Evolutionary conservation across 805 yeast species (phyloP).

Genomic region (Starmerella floris): DNA sequence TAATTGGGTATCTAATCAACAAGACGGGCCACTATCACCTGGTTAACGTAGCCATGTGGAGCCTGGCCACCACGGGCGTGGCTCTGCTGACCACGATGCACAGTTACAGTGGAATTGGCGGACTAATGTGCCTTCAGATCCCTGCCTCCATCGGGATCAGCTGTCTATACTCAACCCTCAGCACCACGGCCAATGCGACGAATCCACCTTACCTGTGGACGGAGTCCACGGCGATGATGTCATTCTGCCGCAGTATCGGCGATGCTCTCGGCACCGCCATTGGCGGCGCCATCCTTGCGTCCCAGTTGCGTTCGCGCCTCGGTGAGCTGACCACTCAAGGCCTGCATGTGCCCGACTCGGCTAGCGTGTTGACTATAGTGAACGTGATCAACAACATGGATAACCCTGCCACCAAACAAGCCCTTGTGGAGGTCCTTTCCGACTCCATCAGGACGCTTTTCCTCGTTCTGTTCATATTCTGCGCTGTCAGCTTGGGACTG

Average conservation of each 20-base stretch:
- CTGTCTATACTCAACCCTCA: slow-evolving; percentile 32
- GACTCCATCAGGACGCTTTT: slow-evolving; percentile 18
- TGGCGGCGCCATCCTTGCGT: slow-evolving; percentile 26
- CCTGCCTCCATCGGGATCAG: slow-evolving; percentile 39
- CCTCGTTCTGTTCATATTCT: slow-evolving; percentile 17
- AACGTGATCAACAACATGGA: slow-evolving; percentile 12
- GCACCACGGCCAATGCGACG: slow-evolving; percentile 24
- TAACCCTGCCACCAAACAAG: slow-evolving; percentile 4
- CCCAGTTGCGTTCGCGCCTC: slow-evolving; percentile 16
- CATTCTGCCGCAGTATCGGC: slow-evolving; percentile 24
- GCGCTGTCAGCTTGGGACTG: slow-evolving; percentile 17
- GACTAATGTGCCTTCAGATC: slow-evolving; percentile 35
- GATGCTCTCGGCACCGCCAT: slow-evolving; percentile 26
- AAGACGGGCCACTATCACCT: slow-evolving; percentile 33
- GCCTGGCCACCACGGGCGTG: slow-evolving; percentile 32
- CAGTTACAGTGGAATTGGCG: slow-evolving; percentile 27
- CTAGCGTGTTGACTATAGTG: slow-evolving; percentile 18
- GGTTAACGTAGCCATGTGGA: slow-evolving; percentile 29
- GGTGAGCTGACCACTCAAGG: slow-evolving; percentile 5
- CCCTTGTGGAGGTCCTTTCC: slow-evolving; percentile 15
- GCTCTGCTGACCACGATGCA: slow-evolving; percentile 34
- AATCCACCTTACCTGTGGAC: slow-evolving; percentile 23
- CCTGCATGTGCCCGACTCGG: slow-evolving; percentile 13
- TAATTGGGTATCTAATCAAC: slow-evolving; percentile 32
- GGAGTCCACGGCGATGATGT: slow-evolving; percentile 25